These are phyloP conservation scores for Neocatenulostroma microsporum DNA, from an alignment of 2,329 filamentous ascomycete species.

Conservation along the genomic window DNA sequence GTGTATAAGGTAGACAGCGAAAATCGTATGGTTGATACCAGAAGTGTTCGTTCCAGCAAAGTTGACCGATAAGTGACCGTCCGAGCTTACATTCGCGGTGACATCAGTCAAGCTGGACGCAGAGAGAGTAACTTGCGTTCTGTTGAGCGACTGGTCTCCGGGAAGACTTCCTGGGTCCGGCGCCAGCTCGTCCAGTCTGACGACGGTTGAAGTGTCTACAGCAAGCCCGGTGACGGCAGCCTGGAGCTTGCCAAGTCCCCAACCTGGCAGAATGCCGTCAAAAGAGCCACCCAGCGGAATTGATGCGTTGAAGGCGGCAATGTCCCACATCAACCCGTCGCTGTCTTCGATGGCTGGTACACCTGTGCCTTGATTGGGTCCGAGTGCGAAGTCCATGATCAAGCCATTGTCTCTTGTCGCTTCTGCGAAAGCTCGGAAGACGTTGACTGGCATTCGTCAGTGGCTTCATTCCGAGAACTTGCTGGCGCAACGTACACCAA, in stretches of 20 bases:
- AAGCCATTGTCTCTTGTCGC: constrained; percentile 32
- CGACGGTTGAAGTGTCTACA: constrained; percentile 7
- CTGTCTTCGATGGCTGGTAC: constrained; percentile 33
- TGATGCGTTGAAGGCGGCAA: constrained; percentile 25
- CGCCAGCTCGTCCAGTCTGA: constrained; percentile 6
- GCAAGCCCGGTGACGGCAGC: constrained; percentile 18
- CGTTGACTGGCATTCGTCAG: constrained; percentile 7
- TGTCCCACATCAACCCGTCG: constrained; percentile 31
- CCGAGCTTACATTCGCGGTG: constrained; percentile 17
- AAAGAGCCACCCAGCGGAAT: constrained; percentile 26
- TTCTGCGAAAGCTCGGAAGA: constrained; percentile 14
- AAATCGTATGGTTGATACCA: constrained; percentile 21
- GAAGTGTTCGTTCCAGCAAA: constrained; percentile 16
- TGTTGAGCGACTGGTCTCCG: constrained; percentile 8
- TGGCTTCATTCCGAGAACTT: constrained; percentile 17
- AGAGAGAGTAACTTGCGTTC: constrained; percentile 19
- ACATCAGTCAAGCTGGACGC: constrained; percentile 22
- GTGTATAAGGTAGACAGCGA: constrained; percentile 26
- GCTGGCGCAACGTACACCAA: too few species aligned
- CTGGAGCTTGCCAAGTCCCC: constrained; percentile 30
- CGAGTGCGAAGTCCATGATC: constrained; percentile 41
- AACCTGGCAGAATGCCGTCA: constrained; percentile 31
- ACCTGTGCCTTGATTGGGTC: constrained; percentile 43
- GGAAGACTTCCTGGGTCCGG: constrained; percentile 2
- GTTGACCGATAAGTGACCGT: constrained; percentile 19